A percentile compares a stretch with the other conserved stretches of the same genome.
Conservation (phyloP, 129 eudicot species). For the Escallonia herrerae region DNA sequence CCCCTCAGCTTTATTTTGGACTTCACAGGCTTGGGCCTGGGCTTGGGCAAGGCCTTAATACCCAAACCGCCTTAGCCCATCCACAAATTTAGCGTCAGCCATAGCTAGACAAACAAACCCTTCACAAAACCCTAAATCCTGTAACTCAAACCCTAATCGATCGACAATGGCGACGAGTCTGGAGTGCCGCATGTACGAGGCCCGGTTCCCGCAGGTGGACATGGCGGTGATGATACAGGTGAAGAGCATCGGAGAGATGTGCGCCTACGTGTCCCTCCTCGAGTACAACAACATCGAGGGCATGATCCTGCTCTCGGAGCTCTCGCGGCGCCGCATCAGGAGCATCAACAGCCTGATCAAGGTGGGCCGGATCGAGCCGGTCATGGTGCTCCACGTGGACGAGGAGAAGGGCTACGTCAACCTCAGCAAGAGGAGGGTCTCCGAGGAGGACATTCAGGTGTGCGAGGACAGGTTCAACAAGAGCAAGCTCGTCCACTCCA, state of each 20-base stretch:
- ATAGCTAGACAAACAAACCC: slow-evolving; percentile 3
- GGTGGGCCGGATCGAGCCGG: slow-evolving; percentile 93
- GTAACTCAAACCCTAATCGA: background rate
- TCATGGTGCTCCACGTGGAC: slow-evolving; percentile 87
- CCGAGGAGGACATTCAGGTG: slow-evolving; percentile 77
- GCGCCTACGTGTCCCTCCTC: slow-evolving; percentile 82
- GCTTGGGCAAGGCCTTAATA: no score
- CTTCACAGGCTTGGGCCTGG: no score
- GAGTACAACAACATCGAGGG: slow-evolving; percentile 98
- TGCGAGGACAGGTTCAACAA: slow-evolving; percentile 90
- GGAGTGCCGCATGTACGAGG: slow-evolving; percentile 95
- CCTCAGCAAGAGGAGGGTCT: slow-evolving; percentile 81
- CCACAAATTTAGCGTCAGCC: no score
- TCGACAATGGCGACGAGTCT: slow-evolving; percentile 62
- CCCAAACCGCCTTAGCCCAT: no score
- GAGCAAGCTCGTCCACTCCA: slow-evolving; percentile 92
- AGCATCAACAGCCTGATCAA: slow-evolving; percentile 80
- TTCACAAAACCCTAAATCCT: slow-evolving; percentile 22
- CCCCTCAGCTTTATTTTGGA: no score
- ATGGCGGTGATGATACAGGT: slow-evolving; percentile 94
- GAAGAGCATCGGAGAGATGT: slow-evolving; percentile 83
- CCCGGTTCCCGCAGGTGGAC: slow-evolving; percentile 73
- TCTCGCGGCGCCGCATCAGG: slow-evolving; percentile 90
- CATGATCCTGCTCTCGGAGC: slow-evolving; percentile 79
- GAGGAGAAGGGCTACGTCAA: slow-evolving; percentile 89